These are phyloP conservation scores for Porodaedalea pini DNA, from an alignment of 1,284 basidiomycete genomes.

Conservation along the genomic window DNA sequence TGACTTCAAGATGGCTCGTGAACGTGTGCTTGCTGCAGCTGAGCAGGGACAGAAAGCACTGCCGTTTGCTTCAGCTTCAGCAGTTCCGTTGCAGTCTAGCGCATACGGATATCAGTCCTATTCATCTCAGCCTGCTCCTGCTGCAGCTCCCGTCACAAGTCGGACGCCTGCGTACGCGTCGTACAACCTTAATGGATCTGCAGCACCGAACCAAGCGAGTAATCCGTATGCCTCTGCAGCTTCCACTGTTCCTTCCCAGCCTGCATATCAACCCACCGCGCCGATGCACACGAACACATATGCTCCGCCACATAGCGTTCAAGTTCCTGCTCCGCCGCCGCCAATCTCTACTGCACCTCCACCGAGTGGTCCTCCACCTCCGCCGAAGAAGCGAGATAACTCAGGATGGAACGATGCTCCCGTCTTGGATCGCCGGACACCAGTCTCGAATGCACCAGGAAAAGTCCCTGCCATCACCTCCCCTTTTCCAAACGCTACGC, in stretches of 20 bases:
- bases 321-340: constrained; percentile 29
- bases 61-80: constrained; percentile 10
- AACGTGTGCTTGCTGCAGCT: constrained; percentile 55
- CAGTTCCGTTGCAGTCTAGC: neutral
- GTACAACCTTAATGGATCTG: constrained; percentile 15
- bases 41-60: constrained; percentile 19
- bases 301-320: constrained; percentile 25
- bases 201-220: constrained; percentile 13
- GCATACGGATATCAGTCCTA: constrained; percentile 19
- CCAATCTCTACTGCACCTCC: constrained; percentile 25
- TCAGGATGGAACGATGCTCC: constrained; percentile 94
- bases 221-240: constrained; percentile 21
- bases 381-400: constrained; percentile 58
- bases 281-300: constrained; percentile 24
- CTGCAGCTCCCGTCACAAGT: constrained; percentile 4
- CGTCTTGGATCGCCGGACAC: constrained; percentile 47
- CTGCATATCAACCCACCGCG: constrained; percentile 28
- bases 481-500: constrained; percentile 80
- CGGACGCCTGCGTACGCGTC: constrained; percentile 11
- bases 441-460: constrained; percentile 43
- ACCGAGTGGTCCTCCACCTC: constrained; percentile 34
- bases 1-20: constrained; percentile 62
- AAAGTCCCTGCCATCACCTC: constrained; percentile 77
- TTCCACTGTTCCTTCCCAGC: constrained; percentile 16
- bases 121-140: constrained; percentile 1